phyloP scores from a whole-genome alignment of 106 monocot genomes.

The Phalaenopsis aphrodite region DNA sequence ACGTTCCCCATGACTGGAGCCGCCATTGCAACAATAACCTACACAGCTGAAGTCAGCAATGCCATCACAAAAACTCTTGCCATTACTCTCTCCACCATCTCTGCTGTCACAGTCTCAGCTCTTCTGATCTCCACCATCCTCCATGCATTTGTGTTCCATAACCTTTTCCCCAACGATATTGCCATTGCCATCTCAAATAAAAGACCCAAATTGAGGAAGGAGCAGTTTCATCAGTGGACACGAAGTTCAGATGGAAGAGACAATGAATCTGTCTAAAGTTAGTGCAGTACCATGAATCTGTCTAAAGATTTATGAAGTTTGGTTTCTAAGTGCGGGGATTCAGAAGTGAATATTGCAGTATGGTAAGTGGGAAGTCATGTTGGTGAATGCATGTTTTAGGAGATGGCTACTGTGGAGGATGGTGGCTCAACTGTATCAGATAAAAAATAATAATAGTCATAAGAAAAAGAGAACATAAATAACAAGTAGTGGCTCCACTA shows the following conservation, averaged over 20 bases:
- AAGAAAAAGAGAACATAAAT: too few species aligned
- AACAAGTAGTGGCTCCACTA: too few species aligned
- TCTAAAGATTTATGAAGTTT: too few species aligned
- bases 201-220: constrained; percentile 32
- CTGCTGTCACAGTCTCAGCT: constrained; percentile 55
- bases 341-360: too few species aligned
- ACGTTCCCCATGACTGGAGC: constrained; percentile 58
- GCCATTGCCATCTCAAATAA: constrained; percentile 66
- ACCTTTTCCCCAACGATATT: constrained; percentile 82
- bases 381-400: too few species aligned
- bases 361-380: too few species aligned
- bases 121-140: constrained; percentile 50
- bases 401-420: too few species aligned
- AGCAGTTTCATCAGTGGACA: neutral
- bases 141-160: constrained; percentile 62
- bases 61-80: constrained; percentile 31
- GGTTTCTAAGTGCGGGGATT: too few species aligned
- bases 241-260: neutral
- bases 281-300: neutral
- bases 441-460: too few species aligned
- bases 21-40: constrained; percentile 51
- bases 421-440: too few species aligned
- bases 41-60: constrained; percentile 47
- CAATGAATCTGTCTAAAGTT: constrained; percentile 3
- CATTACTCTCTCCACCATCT: constrained; percentile 39